phyloP scores from a whole-genome alignment of 352 stramenopile genomes.

The Phytophthora quininea region DNA sequence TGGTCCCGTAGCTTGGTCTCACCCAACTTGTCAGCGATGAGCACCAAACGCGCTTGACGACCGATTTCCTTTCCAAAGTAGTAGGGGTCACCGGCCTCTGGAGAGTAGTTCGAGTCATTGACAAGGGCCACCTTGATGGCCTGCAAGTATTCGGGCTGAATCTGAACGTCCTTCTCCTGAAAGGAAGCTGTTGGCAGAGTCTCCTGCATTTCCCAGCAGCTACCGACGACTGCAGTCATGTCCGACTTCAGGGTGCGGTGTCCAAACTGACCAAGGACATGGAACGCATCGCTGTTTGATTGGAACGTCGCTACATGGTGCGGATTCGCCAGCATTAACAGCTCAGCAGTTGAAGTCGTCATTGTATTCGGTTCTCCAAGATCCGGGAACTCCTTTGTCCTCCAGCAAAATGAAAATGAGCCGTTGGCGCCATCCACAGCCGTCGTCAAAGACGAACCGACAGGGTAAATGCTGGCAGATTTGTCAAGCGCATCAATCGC shows the following conservation, averaged over 20 bases:
- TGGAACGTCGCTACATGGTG: slow-evolving; percentile 70
- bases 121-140: slow-evolving; percentile 59
- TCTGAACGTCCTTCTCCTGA: slow-evolving; percentile 31
- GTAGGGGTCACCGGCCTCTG: slow-evolving; percentile 74
- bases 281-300: slow-evolving; percentile 30
- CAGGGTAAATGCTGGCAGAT: slow-evolving; percentile 60
- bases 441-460: slow-evolving; percentile 47
- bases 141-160: slow-evolving; percentile 44
- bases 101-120: slow-evolving; percentile 76
- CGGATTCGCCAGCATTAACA: slow-evolving; percentile 80
- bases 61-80: slow-evolving; percentile 89
- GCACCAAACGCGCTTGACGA: slow-evolving; percentile 70
- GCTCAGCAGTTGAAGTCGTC: slow-evolving; percentile 21
- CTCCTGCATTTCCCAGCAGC: slow-evolving; percentile 68
- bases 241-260: slow-evolving; percentile 82
- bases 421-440: slow-evolving; percentile 26
- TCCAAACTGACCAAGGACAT: slow-evolving; percentile 55
- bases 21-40: slow-evolving; percentile 84
- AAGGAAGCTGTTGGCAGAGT: slow-evolving; percentile 61
- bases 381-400: slow-evolving; percentile 49
- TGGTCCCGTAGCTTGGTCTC: slow-evolving; percentile 53
- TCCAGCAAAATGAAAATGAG: slow-evolving; percentile 67
- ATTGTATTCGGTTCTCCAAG: slow-evolving; percentile 28
- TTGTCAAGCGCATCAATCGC: slow-evolving; percentile 50
- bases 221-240: slow-evolving; percentile 76